Evolutionary conservation across 352 stramenopile species (phyloP), one percentile per base, ranked within the genome.

Genomic region (Pythium dissotocum): DNA sequence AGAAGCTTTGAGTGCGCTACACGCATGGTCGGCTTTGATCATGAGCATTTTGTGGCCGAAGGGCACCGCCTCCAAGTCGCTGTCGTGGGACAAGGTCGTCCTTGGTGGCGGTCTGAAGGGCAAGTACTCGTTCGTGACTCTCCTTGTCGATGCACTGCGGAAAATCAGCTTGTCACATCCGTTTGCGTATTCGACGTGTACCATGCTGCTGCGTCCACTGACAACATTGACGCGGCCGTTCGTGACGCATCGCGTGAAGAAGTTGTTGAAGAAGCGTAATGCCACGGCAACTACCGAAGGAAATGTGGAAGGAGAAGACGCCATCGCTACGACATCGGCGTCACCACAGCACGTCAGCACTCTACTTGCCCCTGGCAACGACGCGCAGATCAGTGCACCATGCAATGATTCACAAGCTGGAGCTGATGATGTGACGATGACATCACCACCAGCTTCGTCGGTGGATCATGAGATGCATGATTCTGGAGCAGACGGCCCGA

Each of bases 11-110:
- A 94, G 83, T 64, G 80, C 73, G n/a, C 65, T 96, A 36, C 87
- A 96, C 58, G 88, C 87, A 4, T 96, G 88, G 88, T 83, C 81
- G 4, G 85, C 85, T 13, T 68, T 96, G 36, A 90, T 94, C 36
- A 94, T 95, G 86, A 94, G 85, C 59, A 90, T 96, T 44, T 75
- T 95, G 56, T 96, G 88, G 88, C 88, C 88, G 4, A 87, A 88
- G 46, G 87, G 85, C 2, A 82, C 83, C 14, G 81, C 80, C 16
- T 69, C 67, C 16, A 95, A 95, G 54, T 78, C 81, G 18, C 86
- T 93, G 46, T 85, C 87, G 0, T 93, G 84, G 85, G 87, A 95
- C 61, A 93, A 92, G 57, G 76, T 94, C 51, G 83, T 91, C 3
- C 60, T 91, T 2, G 80, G 77, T 59, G 85, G 83, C 26, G 78